phyloP scores from a whole-genome alignment of 2,329 filamentous ascomycete genomes.

The Neurospora crassa region DNA sequence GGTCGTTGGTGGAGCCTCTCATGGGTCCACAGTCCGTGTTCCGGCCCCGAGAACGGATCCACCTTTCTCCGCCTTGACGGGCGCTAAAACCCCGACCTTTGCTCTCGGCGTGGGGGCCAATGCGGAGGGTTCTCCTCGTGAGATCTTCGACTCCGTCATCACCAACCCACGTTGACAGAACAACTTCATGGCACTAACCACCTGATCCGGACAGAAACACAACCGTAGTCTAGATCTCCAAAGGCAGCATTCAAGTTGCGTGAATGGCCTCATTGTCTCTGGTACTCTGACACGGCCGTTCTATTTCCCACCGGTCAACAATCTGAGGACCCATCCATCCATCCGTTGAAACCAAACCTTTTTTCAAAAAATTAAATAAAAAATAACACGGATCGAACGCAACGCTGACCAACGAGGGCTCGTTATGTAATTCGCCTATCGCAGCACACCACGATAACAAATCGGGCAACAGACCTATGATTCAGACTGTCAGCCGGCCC shows the following conservation, averaged over 20 bases:
- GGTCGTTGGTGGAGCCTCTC: background rate
- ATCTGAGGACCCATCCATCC: background rate
- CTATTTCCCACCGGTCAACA: background rate
- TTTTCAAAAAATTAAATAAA: too few species aligned
- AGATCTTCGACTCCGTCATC: background rate
- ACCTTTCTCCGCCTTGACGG: background rate
- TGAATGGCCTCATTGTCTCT: background rate
- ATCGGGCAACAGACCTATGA: background rate
- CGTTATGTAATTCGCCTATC: background rate
- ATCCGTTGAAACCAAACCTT: background rate
- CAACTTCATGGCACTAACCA: background rate
- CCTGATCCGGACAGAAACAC: background rate
- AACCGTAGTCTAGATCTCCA: background rate
- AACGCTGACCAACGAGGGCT: background rate
- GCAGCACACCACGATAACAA: background rate
- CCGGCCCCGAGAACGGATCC: background rate
- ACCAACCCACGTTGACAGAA: background rate
- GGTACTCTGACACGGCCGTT: background rate
- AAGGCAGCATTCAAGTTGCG: background rate
- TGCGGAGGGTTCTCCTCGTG: background rate
- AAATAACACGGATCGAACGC: background rate
- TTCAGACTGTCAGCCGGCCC: background rate
- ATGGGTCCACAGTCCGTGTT: background rate
- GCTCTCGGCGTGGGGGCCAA: background rate
- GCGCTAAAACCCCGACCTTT: background rate